These are phyloP conservation scores for Xylaria sp. DNA, from an alignment of 2,329 filamentous ascomycete genomes.

Conservation along the genomic window DNA sequence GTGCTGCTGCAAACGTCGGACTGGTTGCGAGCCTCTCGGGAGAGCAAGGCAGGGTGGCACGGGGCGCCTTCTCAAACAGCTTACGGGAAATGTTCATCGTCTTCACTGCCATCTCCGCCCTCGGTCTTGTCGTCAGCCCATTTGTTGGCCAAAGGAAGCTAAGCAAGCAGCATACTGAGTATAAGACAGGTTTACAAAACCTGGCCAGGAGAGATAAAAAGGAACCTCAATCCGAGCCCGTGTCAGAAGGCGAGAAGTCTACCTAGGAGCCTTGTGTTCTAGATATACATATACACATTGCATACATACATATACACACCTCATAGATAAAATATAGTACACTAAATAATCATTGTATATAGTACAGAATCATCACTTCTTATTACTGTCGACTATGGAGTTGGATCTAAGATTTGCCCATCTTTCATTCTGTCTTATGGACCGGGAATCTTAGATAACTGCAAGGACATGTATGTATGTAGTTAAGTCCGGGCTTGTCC, in stretches of 20 bases:
- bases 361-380: conserved; percentile 11
- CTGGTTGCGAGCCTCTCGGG: conserved; percentile 59
- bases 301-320: not conserved
- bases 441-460: not conserved
- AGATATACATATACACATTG: not conserved
- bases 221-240: conserved; percentile 16
- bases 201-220: conserved; percentile 40
- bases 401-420: not conserved
- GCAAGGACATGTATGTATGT: too few relatives aligned
- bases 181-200: conserved; percentile 66
- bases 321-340: conserved; percentile 8
- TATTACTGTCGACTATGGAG: not conserved
- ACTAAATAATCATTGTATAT: conserved; percentile 7
- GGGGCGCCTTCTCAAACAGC: conserved; percentile 60
- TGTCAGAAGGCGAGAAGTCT: conserved; percentile 30
- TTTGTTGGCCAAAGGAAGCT: conserved; percentile 62
- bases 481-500: not conserved
- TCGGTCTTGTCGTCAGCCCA: conserved; percentile 60
- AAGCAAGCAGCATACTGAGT: conserved; percentile 66
- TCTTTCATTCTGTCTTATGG: not conserved
- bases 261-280: not conserved
- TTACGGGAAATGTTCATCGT: conserved; percentile 69
- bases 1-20: conserved; percentile 62
- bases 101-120: conserved; percentile 61
- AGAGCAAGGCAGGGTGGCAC: conserved; percentile 52